These are phyloP conservation scores for Paramecium sexaurelia DNA, from an alignment of 73 alveolate genomes.

Conservation along the genomic window DNA sequence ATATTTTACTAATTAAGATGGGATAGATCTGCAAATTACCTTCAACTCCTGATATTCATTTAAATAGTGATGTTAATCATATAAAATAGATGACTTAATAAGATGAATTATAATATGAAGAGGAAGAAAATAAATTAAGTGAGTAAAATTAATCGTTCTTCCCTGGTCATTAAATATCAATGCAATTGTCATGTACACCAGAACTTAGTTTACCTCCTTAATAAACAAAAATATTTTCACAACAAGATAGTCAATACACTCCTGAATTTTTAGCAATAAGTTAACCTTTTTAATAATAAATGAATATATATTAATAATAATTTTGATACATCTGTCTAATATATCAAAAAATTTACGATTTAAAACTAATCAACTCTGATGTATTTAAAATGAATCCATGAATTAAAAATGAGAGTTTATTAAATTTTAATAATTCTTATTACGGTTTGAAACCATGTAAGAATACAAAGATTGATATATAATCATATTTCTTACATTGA, in stretches of 20 bases:
- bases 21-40: background rate
- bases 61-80: background rate
- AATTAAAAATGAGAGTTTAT: too few species aligned
- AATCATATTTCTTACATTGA: background rate
- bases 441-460: too few species aligned
- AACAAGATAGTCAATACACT: background rate
- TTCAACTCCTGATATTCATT: background rate
- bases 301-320: conserved; percentile 15
- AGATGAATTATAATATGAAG: background rate
- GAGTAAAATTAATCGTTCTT: background rate
- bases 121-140: background rate
- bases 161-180: background rate
- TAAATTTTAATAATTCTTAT: too few species aligned
- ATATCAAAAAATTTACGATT: background rate
- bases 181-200: background rate
- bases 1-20: background rate
- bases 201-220: background rate
- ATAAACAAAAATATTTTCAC: background rate
- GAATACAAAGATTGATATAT: too few species aligned
- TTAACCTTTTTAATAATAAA: conserved; percentile 19
- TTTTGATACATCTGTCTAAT: background rate
- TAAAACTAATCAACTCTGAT: background rate
- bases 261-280: conserved; percentile 34
- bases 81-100: background rate
- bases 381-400: too few species aligned